Base-by-base conservation (phyloP, 2,329 filamentous ascomycete genomes). In the Ascochyta rabiei region DNA sequence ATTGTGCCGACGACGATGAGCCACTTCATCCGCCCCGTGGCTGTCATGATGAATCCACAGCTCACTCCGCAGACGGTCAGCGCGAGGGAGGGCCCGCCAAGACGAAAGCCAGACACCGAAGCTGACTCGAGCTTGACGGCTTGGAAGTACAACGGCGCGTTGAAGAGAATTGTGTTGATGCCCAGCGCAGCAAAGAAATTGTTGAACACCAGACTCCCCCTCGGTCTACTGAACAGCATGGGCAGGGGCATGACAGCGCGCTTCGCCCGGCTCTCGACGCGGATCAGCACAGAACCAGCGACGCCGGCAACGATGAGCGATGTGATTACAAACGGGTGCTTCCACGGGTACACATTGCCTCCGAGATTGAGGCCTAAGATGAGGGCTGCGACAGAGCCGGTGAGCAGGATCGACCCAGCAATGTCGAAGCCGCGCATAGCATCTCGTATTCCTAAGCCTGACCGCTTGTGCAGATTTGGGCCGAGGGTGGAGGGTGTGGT, bases 51-150 rank as follows among this genome's bases (percentile, higher is more conserved):
- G 60, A 77, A 75, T 26, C 77, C 77, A 12, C 72, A 66, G 5
- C 71, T 70, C 13, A 80, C 74, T 21, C 75, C 76, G 40, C 74
- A 76, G 33, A 78, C 59, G 1, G 74, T 78, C 24, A 76, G 67
- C 3, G 73, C 82, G 23, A 86, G 62, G 0, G 86, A 85, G 4
- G 87, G 86, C 6, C 87, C 78, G 18, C 90, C 81, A 48, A 93
- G 86, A 38, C 86, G 84, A 24, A 91, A 82, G n/a, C 89, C 89
- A 0, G 89, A 90, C 21, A 81, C 78, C 0, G 89, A 91, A 15
- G 89, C 86, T 6, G 81, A 83, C 53, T 87, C 86, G 18, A 77
- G 71, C 41, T 76, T 75, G 28, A 77, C 75, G 24, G 76, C 76
- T 61, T 78, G 76, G 55, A 77, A 92, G 77, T 88, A 93, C 7